Evolutionary conservation across 495 filamentous ascomycete genomes (phyloP).

Genomic region (Penicillium argentinense): DNA sequence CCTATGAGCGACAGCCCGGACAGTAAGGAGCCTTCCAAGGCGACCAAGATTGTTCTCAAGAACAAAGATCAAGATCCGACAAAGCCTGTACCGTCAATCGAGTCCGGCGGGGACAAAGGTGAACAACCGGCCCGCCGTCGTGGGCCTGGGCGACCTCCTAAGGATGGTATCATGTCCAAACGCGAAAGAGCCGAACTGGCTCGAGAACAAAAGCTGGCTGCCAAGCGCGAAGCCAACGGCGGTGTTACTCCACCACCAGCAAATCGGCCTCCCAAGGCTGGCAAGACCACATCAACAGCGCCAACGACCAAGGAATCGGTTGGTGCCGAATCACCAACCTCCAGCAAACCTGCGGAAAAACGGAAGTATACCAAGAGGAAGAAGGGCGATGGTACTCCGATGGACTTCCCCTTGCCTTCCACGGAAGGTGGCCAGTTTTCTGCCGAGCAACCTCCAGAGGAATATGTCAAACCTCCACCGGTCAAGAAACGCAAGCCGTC

Average conservation of each 20-base stretch:
- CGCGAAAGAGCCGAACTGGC: conserved; percentile 68
- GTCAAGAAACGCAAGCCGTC: conserved; percentile 57
- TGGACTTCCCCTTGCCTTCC: conserved; percentile 44
- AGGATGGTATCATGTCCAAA: conserved; percentile 92
- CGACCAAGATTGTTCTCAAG: conserved; percentile 40
- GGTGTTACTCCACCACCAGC: conserved; percentile 45
- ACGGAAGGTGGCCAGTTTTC: conserved; percentile 48
- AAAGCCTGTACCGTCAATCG: conserved; percentile 34
- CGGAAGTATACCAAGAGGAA: conserved; percentile 79
- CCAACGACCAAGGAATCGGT: conserved; percentile 36
- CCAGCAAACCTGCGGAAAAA: conserved; percentile 60
- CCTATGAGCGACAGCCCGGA: conserved; percentile 31
- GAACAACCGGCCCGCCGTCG: conserved; percentile 63
- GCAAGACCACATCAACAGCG: too few species aligned
- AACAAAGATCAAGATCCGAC: conserved; percentile 34
- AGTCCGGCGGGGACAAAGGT: conserved; percentile 34
- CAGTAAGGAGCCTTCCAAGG: conserved; percentile 34
- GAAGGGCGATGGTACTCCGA: conserved; percentile 49
- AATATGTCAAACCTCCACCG: conserved; percentile 46
- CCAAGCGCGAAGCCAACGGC: conserved; percentile 48
- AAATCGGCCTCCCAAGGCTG: conserved; percentile 59
- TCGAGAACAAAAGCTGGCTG: conserved; percentile 56
- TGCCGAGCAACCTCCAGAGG: conserved; percentile 42
- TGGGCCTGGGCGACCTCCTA: conserved; percentile 84
- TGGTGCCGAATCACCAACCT: conserved; percentile 51